Evolutionary conservation across 305 asterid species (phyloP), one percentile per base, ranked within the genome.

Genomic region (Fraxinus xanthoxyloides): DNA sequence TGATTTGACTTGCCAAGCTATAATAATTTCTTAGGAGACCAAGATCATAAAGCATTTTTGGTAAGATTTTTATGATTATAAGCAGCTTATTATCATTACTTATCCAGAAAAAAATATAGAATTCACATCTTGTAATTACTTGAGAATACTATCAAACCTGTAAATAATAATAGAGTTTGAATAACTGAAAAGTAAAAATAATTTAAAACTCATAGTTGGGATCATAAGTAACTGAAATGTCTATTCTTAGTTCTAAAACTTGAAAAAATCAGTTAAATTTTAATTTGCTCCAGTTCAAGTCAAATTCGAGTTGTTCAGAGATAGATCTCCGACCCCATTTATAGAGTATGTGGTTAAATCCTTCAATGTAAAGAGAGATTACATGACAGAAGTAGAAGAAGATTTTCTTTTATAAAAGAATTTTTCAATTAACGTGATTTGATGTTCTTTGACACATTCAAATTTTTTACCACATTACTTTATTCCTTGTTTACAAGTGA

Each of bases 401-500:
- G 3, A 19, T 56, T n/a, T 51, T 51, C n/a, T 30, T 30, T 15
- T 4, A 15, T 48, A 13, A 13, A 13, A 48, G 59, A 13, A n/a
- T 5, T 51, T 51, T 54, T 54, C 65, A 54, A 19, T 5, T 54
- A n/a, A n/a, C 26, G 1, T 19, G 67, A 56, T 56, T 56, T 6
- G 67, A 56, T n/a, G 2, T 19, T 10, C 28, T 19, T 56, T 26
- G 67, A 56, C 72, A 21, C 1, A 8, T 23, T 61, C 72, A 21
- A 61, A 23, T 2, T 23, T 3, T 61, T 61, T 6, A 7, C 17
- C 15, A 13, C 3, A 15, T 69, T 69, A 69, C 2, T 69, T 69
- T 69, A 30, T 69, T 69, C 75, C 40, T 69, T 12, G 75, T 69
- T 91, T 67, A 95, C 88, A 84, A 70, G 24, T 54, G 92, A 91